Conservation (phyloP, 331 rosid genomes). For the Pyracantha coccinea region DNA sequence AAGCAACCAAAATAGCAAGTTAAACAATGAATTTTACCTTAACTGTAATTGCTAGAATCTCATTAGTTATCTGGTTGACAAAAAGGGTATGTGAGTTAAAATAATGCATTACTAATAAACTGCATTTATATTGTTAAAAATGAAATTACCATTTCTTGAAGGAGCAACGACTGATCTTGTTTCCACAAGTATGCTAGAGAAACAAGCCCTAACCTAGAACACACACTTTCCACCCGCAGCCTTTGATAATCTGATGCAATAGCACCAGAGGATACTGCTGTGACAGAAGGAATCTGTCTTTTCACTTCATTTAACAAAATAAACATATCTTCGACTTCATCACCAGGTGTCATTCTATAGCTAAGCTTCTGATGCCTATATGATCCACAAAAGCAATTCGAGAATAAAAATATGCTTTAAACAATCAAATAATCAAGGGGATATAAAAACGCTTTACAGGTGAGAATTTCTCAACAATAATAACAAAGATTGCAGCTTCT, state of each 20-base stretch:
- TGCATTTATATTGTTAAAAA: conserved; percentile 9
- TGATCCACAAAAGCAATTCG: conserved; percentile 14
- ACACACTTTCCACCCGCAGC: conserved; percentile 93
- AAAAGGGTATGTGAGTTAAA: conserved; percentile 8
- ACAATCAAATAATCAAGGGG: not conserved
- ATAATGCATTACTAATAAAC: conserved; percentile 2
- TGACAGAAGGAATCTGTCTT: conserved; percentile 70
- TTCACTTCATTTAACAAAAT: conserved; percentile 78
- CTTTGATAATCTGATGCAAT: conserved; percentile 97
- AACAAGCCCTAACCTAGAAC: conserved; percentile 99
- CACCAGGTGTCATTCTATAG: conserved; percentile 76
- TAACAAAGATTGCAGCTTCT: conserved; percentile 9
- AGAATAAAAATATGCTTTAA: conserved; percentile 10
- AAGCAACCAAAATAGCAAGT: not conserved
- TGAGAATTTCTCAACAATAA: not conserved
- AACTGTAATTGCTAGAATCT: conserved; percentile 76
- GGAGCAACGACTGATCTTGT: conserved; percentile 90
- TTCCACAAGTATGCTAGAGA: conserved; percentile 95
- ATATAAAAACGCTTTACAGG: not conserved
- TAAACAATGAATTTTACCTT: conserved; percentile 48
- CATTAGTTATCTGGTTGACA: conserved; percentile 58
- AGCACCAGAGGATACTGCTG: conserved; percentile 92
- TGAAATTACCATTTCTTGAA: conserved; percentile 83
- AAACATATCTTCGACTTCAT: conserved; percentile 95
- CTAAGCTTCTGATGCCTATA: conserved; percentile 77